Evolutionary conservation across 352 stramenopile species (phyloP), one percentile per base, ranked within the genome.

Genomic region (Globisporangium ultimum): DNA sequence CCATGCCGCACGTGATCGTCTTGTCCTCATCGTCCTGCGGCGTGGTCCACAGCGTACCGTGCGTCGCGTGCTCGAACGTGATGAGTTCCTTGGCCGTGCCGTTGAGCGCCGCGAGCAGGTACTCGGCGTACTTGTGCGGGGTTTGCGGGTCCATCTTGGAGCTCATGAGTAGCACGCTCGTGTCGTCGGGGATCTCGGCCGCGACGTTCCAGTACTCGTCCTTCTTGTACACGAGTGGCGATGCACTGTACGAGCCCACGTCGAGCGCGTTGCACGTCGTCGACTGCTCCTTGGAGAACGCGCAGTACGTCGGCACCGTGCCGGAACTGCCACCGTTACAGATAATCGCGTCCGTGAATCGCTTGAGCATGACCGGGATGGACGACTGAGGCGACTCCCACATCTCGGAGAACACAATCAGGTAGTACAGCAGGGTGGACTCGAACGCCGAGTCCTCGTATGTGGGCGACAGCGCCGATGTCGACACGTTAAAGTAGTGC

Each of bases 361-460:
- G 47, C 8, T 48, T 20, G 0, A 54, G n/a, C 56, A 85, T 67
- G 3, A 57, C 53, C 6, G 32, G 1, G 1, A 55, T 17, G 3
- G 48, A 58, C 7, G 64, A 64, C 48, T 73, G 43, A 0, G 77
- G 77, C 13, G 15, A 66, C 17, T 81, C 72, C 72, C 76, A 87
- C 62, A 84, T 78, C 47, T 87, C 77, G 1, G 74, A 85, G 50
- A 72, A 78, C 5, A 72, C 66, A 15, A 87, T 64, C n/a, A 84
- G 60, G 42, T 84, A 66, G 53, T 85, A 78, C 7, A 81, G 62
- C 15, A 84, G 55, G 2, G 42, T 70, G 1, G 71, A 80, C 18
- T 58, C n/a, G 24, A 66, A 71, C 0, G 49, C 63, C 14, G 49
- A 41, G n/a, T 79, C 74, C 43, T 78, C 34, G 20, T n/a, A 55